A percentile compares a stretch with the other conserved stretches of the same genome.
These are phyloP conservation scores for Didymella lethalis DNA, from an alignment of 2,329 filamentous ascomycete genomes.

Conservation along the genomic window DNA sequence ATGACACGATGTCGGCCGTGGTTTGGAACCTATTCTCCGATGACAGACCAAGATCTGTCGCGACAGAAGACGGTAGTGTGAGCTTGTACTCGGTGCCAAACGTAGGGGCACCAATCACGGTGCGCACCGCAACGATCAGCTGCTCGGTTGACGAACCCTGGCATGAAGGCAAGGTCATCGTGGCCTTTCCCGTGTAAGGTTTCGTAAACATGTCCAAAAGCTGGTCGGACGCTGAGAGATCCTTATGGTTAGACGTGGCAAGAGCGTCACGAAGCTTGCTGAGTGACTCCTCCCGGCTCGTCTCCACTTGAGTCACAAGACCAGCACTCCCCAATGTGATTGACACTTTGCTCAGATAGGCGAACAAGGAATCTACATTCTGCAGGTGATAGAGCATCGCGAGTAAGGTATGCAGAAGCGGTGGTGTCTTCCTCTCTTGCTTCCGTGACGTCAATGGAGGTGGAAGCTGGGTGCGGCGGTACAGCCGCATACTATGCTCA, in stretches of 20 bases:
- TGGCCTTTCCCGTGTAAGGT: conserved; percentile 42
- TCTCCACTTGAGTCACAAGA: conserved; percentile 36
- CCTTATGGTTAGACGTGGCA: conserved; percentile 34
- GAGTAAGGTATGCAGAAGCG: conserved; percentile 67
- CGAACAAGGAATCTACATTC: conserved; percentile 48
- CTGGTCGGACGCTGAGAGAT: conserved; percentile 44
- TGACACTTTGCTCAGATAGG: conserved; percentile 38
- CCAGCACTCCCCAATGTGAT: conserved; percentile 41
- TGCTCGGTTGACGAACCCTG: conserved; percentile 30
- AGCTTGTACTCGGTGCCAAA: conserved; percentile 49
- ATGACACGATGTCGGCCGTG: conserved; percentile 40
- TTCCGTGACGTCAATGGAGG: conserved; percentile 62
- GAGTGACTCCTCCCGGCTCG: conserved; percentile 41
- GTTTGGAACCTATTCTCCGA: conserved; percentile 42
- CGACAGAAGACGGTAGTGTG: conserved; percentile 40
- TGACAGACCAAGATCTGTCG: conserved; percentile 39
- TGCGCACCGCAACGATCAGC: conserved; percentile 41
- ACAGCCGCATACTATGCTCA: conserved; percentile 78
- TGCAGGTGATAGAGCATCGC: conserved; percentile 61
- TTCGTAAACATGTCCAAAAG: conserved; percentile 41
- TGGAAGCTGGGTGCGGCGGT: conserved; percentile 71
- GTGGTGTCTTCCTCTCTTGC: conserved; percentile 59
- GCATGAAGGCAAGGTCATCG: conserved; percentile 37
- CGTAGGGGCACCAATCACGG: conserved; percentile 43
- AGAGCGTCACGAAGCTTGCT: conserved; percentile 40